Percentiles rank a stretch among this genome's conserved stretches.
Conservation (phyloP, 441 rosid genomes). For the Sinapis alba region DNA sequence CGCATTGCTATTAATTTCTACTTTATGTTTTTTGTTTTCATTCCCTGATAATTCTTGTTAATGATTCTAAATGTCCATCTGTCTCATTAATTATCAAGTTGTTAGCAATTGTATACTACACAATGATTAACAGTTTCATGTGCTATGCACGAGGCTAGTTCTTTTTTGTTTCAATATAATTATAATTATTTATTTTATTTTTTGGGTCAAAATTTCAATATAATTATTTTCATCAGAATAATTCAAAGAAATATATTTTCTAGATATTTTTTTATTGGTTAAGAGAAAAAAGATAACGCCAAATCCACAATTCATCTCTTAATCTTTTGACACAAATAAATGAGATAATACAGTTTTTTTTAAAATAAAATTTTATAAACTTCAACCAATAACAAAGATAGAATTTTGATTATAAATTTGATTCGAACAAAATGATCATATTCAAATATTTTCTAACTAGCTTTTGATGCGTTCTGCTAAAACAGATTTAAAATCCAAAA, state of each 20-base stretch:
- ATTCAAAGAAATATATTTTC: background rate
- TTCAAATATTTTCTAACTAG: too few relatives aligned
- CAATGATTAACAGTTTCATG: conserved; percentile 25
- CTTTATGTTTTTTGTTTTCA: background rate
- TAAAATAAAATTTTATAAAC: too few relatives aligned
- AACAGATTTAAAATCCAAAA: too few relatives aligned
- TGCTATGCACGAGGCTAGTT: conserved; percentile 28
- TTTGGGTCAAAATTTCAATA: too few relatives aligned
- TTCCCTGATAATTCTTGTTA: background rate
- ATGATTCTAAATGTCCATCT: conserved; percentile 26
- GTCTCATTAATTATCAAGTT: conserved; percentile 26
- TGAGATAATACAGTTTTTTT: too few relatives aligned
- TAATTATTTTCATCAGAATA: background rate
- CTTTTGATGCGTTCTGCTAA: too few relatives aligned
- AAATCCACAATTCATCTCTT: background rate
- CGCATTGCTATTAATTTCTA: background rate
- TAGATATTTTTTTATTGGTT: background rate
- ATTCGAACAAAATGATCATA: too few relatives aligned
- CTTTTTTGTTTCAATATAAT: too few relatives aligned
- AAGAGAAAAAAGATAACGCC: background rate
- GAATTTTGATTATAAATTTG: too few relatives aligned
- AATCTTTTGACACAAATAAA: background rate
- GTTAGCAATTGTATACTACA: conserved; percentile 9
- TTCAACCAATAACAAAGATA: too few relatives aligned
- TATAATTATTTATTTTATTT: too few relatives aligned